These are phyloP conservation scores for Aspergillus fumigatiaffinis DNA, from an alignment of 2,329 filamentous ascomycete species.

Conservation along the genomic window DNA sequence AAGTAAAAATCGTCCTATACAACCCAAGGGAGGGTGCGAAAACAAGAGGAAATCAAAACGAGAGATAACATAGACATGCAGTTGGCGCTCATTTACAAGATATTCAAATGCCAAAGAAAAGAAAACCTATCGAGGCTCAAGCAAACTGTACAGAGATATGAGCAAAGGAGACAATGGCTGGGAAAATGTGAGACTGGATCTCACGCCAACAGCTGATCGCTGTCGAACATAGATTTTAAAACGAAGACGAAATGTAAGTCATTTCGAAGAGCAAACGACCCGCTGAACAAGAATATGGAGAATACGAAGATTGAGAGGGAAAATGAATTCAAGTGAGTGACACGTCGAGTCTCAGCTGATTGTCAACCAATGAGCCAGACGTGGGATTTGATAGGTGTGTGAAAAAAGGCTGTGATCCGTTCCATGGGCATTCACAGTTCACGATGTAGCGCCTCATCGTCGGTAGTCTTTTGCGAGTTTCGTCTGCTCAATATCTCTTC, in stretches of 20 bases:
- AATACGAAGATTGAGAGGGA: neutral
- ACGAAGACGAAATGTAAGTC: neutral
- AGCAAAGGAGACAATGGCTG: slow-evolving; percentile 3
- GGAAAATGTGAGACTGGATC: neutral
- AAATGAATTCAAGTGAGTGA: neutral
- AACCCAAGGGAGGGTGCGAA: neutral
- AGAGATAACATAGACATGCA: slow-evolving; percentile 6
- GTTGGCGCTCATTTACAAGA: slow-evolving; percentile 14
- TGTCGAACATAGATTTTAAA: neutral
- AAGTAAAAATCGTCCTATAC: neutral
- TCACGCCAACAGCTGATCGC: neutral
- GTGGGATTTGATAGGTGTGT: neutral
- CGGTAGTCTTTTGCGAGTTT: slow-evolving; percentile 30
- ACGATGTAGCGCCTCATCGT: slow-evolving; percentile 15
- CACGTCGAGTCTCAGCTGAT: neutral
- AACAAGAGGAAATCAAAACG: neutral
- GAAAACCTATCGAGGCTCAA: slow-evolving; percentile 1
- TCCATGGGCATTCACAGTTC: slow-evolving; percentile 18
- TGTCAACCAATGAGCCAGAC: neutral
- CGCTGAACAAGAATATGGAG: neutral
- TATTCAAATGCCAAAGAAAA: slow-evolving; percentile 1
- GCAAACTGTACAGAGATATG: slow-evolving; percentile 1
- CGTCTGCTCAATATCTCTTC: slow-evolving; percentile 67
- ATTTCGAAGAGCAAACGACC: neutral
- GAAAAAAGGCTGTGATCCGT: neutral